phyloP scores from a whole-genome alignment of 306 rosid species.

The Astragalus glycyphyllos region DNA sequence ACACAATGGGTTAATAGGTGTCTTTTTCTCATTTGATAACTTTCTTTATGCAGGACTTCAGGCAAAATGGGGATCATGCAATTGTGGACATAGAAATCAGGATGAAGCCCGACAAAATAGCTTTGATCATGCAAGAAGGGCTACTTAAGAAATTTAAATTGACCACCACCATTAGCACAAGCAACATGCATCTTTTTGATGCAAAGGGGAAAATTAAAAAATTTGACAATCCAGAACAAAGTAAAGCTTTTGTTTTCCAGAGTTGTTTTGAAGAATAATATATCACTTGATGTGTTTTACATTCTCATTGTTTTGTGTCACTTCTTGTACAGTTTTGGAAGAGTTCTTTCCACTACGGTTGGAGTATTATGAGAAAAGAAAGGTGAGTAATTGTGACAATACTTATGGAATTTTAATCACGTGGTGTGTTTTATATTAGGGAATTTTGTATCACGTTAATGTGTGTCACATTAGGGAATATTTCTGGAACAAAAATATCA shows the following conservation, averaged over 20 bases:
- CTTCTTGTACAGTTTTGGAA: conserved; percentile 71
- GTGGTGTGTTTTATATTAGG: too few species aligned
- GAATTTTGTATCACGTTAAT: too few species aligned
- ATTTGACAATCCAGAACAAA: conserved; percentile 83
- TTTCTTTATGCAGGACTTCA: conserved; percentile 66
- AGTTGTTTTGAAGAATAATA: not conserved
- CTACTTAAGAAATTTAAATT: conserved; percentile 77
- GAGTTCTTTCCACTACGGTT: conserved; percentile 81
- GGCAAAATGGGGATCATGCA: conserved; percentile 83
- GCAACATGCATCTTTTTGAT: conserved; percentile 92
- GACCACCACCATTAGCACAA: conserved; percentile 69
- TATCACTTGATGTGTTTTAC: not conserved
- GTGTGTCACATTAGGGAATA: too few species aligned
- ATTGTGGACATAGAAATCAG: conserved; percentile 68
- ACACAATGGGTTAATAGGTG: not conserved
- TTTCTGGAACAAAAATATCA: too few species aligned
- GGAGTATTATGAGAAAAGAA: conserved; percentile 77
- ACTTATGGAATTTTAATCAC: too few species aligned
- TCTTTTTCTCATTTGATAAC: not conserved
- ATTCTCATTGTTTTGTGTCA: conserved; percentile 15
- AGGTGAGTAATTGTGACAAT: conserved; percentile 57
- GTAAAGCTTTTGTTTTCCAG: conserved; percentile 48
- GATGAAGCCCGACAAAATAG: conserved; percentile 62
- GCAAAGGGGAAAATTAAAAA: conserved; percentile 80
- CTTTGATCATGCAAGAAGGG: conserved; percentile 74